A percentile compares a stretch with the other conserved stretches of the same genome.
Conservation (phyloP, 768 basidiomycete species). For the Lepiota venenata region DNA sequence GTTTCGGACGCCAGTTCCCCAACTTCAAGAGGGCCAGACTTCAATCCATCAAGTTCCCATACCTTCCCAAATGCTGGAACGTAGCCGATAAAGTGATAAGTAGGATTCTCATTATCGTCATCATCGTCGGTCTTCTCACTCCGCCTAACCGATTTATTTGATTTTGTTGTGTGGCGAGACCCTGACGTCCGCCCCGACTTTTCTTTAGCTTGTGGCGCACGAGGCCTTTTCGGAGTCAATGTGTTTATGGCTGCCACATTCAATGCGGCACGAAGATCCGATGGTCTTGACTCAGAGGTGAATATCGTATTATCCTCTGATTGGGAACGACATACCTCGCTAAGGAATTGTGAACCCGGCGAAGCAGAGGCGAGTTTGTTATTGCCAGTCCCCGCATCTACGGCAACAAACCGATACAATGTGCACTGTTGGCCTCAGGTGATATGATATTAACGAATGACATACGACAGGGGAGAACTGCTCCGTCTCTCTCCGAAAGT, state of each 20-base stretch:
- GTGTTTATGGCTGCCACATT: conserved; percentile 44
- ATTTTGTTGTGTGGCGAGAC: conserved; percentile 4
- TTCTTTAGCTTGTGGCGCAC: not conserved
- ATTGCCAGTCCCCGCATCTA: conserved; percentile 67
- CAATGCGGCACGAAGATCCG: conserved; percentile 53
- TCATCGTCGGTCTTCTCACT: conserved; percentile 18
- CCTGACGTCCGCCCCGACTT: not conserved
- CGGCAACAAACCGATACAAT: not conserved
- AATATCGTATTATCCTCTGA: not conserved
- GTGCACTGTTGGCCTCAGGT: not conserved
- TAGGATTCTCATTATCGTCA: conserved; percentile 39
- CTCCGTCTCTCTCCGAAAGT: conserved; percentile 48
- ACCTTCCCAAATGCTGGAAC: conserved; percentile 60
- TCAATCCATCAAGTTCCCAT: conserved; percentile 70
- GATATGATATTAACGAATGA: conserved; percentile 11
- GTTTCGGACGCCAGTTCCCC: conserved; percentile 40
- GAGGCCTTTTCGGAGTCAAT: conserved; percentile 31
- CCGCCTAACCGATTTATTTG: conserved; percentile 12
- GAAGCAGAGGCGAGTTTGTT: conserved; percentile 51
- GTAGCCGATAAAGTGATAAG: conserved; percentile 65
- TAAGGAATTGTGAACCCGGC: conserved; percentile 54
- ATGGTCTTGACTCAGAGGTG: conserved; percentile 35
- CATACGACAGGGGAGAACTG: conserved; percentile 57
- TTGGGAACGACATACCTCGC: conserved; percentile 43
- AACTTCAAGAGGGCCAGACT: conserved; percentile 59